phyloP scores from a whole-genome alignment of 2,329 filamentous ascomycete genomes.

The Cordyceps farinosa region DNA sequence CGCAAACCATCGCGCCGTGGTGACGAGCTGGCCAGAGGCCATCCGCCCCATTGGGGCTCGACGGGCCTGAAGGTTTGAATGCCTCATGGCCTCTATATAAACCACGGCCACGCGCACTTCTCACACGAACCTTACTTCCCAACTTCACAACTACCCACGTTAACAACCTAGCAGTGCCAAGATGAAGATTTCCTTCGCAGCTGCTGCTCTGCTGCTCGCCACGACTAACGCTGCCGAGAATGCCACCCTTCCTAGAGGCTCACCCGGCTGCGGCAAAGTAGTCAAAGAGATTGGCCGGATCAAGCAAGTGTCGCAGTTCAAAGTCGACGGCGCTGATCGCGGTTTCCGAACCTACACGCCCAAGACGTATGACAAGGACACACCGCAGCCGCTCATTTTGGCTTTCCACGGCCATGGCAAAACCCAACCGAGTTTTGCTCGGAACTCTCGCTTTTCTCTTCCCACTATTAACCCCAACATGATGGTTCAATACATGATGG shows the following conservation, averaged over 20 bases:
- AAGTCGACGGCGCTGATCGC: neutral
- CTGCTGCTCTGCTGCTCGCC: neutral
- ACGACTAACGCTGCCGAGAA: neutral
- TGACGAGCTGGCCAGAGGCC: no score
- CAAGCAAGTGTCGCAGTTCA: neutral
- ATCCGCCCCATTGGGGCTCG: neutral
- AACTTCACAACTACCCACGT: neutral
- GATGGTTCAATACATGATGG: slow-evolving; percentile 42
- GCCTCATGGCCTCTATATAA: neutral
- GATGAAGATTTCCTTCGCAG: neutral
- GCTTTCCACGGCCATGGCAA: neutral
- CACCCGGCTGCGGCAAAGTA: neutral
- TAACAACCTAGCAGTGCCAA: neutral
- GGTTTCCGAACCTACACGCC: neutral
- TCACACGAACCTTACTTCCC: neutral
- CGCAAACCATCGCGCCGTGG: no score
- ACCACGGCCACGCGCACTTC: neutral
- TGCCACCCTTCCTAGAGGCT: neutral
- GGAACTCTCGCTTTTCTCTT: neutral
- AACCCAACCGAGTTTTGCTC: neutral
- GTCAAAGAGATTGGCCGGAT: neutral
- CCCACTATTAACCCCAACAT: neutral
- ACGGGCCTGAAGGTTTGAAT: no score
- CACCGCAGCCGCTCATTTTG: neutral
- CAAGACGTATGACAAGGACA: neutral